Base-by-base conservation (phyloP, 495 filamentous ascomycete genomes). In the Amniculicola lignicola region DNA sequence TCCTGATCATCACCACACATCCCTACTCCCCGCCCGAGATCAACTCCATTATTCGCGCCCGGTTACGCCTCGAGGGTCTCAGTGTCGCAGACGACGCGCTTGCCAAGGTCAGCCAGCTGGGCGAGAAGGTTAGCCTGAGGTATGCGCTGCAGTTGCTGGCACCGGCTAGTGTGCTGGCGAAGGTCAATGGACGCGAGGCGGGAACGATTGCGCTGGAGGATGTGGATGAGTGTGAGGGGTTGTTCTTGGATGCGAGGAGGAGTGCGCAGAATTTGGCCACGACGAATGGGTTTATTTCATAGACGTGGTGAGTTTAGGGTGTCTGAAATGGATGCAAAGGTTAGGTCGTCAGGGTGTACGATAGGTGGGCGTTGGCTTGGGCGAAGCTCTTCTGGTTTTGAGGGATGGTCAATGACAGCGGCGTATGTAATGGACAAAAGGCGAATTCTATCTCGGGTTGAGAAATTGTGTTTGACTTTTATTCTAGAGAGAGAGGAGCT, bases 1-100 rank as follows among this genome's bases (percentile, higher is more conserved):
- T 96, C 15, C 86, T 98, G 62, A 97, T 98, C 71, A 86, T 98
- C 62, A 93, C 93, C 22, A 98, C 93, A 23, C 83, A 86, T 63
- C 80, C 88, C 3, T 98, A 96, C 70, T 77, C 82, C 31, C 76
- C 82, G 11, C 83, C 87, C 2, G 91, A 98, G 73, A 91, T 98
- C 72, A 87, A 87, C 73, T 80, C 82, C 19, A 98, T 98, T 67
- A 84, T 96, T 49, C 79, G 82, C 43, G 79, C 93, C 61, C 87
- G 93, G 28, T 82, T 88, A 9, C 82, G 80, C 62, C 89, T 85
- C 0, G 93, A 98, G 74, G 80, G 81, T 21, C 78, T 96, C 19
- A 79, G 76, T 57, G 85, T 96, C 46, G 83, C 85, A 7, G 88
- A 94, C 29, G 79, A 83, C 22, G 93, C 92, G 5, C 77, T 96